phyloP scores from a whole-genome alignment of 805 yeast species.

The Metschnikowia lunata region DNA sequence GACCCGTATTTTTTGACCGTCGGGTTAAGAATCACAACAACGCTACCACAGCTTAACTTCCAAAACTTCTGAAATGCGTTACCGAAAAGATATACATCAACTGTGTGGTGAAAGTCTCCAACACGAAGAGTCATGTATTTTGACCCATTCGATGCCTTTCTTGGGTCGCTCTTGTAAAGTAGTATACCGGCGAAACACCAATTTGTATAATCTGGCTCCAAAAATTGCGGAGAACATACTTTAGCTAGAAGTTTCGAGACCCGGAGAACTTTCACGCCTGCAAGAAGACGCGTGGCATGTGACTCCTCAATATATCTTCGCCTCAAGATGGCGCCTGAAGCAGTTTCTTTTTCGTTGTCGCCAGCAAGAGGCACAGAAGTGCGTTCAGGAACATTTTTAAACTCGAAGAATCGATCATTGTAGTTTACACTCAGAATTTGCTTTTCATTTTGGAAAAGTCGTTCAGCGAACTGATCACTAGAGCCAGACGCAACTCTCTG shows the following conservation, averaged over 20 bases:
- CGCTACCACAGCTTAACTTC: slow-evolving; percentile 70
- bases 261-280: slow-evolving; percentile 51
- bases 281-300: slow-evolving; percentile 25
- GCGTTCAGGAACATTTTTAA: slow-evolving; percentile 13
- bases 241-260: slow-evolving; percentile 59
- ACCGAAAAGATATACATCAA: slow-evolving; percentile 63
- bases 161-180: slow-evolving; percentile 50
- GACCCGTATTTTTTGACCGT: slow-evolving; percentile 35
- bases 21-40: slow-evolving; percentile 76
- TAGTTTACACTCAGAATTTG: slow-evolving; percentile 3
- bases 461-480: slow-evolving; percentile 11
- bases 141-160: slow-evolving; percentile 35
- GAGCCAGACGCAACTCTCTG: slow-evolving; percentile 8
- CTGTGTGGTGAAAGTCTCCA: slow-evolving; percentile 60
- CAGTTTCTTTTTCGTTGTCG: slow-evolving; percentile 4
- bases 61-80: slow-evolving; percentile 65
- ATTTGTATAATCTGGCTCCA: slow-evolving; percentile 66
- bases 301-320: slow-evolving; percentile 9
- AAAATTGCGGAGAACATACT: slow-evolving; percentile 61
- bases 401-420: slow-evolving; percentile 15
- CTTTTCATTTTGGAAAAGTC: slow-evolving; percentile 7
- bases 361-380: neutral
- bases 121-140: slow-evolving; percentile 60
- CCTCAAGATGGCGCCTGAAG: slow-evolving; percentile 13
- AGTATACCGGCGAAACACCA: slow-evolving; percentile 80